Conservation (phyloP, 805 yeast genomes). For the Candida insectalens region DNA sequence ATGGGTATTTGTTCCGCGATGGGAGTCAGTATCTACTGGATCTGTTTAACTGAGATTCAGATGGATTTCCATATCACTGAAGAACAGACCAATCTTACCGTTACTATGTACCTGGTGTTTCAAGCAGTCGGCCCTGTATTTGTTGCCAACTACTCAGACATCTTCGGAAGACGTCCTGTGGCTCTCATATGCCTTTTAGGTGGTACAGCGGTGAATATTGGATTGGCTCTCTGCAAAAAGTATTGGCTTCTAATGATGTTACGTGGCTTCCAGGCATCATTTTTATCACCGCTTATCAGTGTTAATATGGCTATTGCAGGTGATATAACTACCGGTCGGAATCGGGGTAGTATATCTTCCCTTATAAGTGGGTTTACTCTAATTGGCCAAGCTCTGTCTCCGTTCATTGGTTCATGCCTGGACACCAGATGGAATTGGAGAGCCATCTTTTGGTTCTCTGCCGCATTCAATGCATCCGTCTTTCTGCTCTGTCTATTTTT, state of each 20-base stretch:
- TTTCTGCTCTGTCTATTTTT: constrained; percentile 23
- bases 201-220: constrained; percentile 55
- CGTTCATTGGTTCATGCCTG: constrained; percentile 51
- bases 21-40: constrained; percentile 73
- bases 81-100: constrained; percentile 55
- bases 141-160: constrained; percentile 60
- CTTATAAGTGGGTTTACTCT: constrained; percentile 53
- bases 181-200: constrained; percentile 43
- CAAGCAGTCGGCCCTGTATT: constrained; percentile 74
- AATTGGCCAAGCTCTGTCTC: constrained; percentile 71
- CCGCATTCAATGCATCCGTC: constrained; percentile 49
- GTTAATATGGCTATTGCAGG: constrained; percentile 64
- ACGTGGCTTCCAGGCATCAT: constrained; percentile 69
- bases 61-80: constrained; percentile 43
- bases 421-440: constrained; percentile 60
- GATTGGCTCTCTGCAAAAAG: constrained; percentile 46
- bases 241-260: constrained; percentile 58
- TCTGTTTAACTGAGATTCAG: constrained; percentile 56
- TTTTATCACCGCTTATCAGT: constrained; percentile 68
- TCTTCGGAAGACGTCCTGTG: constrained; percentile 63
- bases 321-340: constrained; percentile 54
- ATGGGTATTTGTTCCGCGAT: constrained; percentile 61
- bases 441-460: constrained; percentile 67
- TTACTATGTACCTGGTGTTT: constrained; percentile 64
- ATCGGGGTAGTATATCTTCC: constrained; percentile 68